A percentile compares a stretch with the other conserved stretches of the same genome.
Conservation (phyloP, 257 asterid genomes). For the Ophiorrhiza pumila region DNA sequence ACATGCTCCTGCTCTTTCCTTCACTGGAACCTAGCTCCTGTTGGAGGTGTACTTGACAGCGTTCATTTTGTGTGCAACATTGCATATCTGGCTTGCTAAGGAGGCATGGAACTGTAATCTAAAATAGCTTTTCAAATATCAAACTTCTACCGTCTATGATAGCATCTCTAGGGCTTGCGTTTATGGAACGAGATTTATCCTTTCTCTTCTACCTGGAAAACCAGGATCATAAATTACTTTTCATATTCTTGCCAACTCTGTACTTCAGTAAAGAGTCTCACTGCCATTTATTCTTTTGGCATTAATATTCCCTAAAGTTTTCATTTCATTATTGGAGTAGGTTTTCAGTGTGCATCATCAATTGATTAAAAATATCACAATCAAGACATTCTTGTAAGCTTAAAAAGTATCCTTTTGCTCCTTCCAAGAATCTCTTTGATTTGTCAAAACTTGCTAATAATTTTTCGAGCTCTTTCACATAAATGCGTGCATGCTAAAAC, state of each 20-base stretch:
- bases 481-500: background rate
- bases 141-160: background rate
- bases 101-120: background rate
- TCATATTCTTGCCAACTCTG: background rate
- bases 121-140: background rate
- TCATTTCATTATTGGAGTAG: background rate
- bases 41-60: background rate
- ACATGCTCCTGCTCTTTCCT: background rate
- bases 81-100: background rate
- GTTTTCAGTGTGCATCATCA: background rate
- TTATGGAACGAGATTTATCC: background rate
- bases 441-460: background rate
- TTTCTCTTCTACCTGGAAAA: background rate
- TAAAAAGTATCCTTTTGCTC: background rate
- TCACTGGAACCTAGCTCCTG: background rate
- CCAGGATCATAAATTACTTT: background rate
- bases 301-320: background rate
- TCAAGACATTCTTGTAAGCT: background rate
- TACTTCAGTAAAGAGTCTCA: background rate
- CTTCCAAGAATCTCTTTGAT: background rate
- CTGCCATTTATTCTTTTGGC: background rate
- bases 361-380: background rate
- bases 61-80: too few species aligned
- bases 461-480: background rate
- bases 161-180: background rate